These are phyloP conservation scores for Eucalyptus erythrocorys DNA, from an alignment of 345 rosid genomes.

Conservation along the genomic window DNA sequence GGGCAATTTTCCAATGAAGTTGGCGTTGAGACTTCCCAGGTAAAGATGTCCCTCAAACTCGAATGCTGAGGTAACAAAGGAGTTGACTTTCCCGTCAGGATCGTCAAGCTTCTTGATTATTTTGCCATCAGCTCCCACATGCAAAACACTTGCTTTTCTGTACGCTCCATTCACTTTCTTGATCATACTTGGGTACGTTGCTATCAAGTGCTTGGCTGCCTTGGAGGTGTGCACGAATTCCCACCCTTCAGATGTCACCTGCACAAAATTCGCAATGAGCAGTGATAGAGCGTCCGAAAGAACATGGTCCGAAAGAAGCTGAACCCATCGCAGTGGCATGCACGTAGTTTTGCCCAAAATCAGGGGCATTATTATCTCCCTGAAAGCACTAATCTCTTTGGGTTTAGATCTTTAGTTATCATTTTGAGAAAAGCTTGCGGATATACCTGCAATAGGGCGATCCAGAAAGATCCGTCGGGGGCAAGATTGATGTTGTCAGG, in stretches of 20 bases:
- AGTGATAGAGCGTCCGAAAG: not conserved
- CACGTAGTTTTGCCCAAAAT: not conserved
- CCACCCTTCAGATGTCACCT: conserved; percentile 7
- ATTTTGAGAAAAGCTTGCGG: not conserved
- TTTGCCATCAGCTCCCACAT: conserved; percentile 31
- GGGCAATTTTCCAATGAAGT: conserved; percentile 31
- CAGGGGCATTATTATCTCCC: not conserved
- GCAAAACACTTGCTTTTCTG: conserved; percentile 17
- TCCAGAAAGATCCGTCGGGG: conserved; percentile 55
- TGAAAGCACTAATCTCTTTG: not conserved
- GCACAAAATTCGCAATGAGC: not conserved
- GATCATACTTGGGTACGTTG: conserved; percentile 5
- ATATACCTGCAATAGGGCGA: conserved; percentile 19
- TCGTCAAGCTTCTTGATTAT: conserved; percentile 24
- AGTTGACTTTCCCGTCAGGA: conserved; percentile 20
- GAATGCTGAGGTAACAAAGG: conserved; percentile 33
- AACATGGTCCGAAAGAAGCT: not conserved
- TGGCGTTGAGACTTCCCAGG: conserved; percentile 27
- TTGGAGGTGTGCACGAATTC: conserved; percentile 32
- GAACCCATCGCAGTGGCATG: not conserved
- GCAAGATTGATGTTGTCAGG: conserved; percentile 50
- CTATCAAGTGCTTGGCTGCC: conserved; percentile 14
- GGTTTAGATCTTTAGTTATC: not conserved
- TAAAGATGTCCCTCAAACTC: conserved; percentile 40
- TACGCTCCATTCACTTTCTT: not conserved